phyloP scores from a whole-genome alignment of 2,329 filamentous ascomycete species.

The Colletotrichum lini region DNA sequence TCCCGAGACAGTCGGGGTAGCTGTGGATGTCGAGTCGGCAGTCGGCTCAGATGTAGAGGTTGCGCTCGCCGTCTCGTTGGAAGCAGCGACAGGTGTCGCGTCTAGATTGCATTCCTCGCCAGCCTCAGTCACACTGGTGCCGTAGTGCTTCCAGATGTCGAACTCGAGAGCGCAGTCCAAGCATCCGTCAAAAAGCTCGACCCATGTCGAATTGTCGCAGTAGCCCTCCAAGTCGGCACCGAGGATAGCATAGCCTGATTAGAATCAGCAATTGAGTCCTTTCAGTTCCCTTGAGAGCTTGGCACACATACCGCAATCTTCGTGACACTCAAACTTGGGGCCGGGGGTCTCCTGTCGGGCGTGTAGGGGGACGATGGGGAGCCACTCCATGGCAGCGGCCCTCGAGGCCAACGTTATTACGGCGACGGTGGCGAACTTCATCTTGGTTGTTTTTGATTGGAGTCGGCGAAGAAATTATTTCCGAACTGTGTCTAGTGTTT shows the following conservation, averaged over 20 bases:
- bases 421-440: constrained; percentile 18
- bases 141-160: constrained; percentile 62
- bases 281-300: not conserved
- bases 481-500: not conserved
- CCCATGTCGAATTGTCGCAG: constrained; percentile 57
- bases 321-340: constrained; percentile 53
- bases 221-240: constrained; percentile 52
- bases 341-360: constrained; percentile 30
- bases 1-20: constrained; percentile 7
- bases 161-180: constrained; percentile 59
- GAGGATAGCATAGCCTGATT: constrained; percentile 51
- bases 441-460: not conserved
- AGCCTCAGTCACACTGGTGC: constrained; percentile 51
- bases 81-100: constrained; percentile 24
- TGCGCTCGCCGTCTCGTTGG: constrained; percentile 12
- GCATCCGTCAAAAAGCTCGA: constrained; percentile 57
- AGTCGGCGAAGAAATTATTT: not conserved
- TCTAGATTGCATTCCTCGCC: constrained; percentile 49
- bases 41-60: not conserved
- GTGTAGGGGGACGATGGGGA: constrained; percentile 30
- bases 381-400: constrained; percentile 20
- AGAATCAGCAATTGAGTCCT: not conserved
- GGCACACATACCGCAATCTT: constrained; percentile 58
- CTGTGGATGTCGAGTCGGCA: not conserved
- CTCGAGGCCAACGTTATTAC: not conserved